These are phyloP conservation scores for Neurospora sp. DNA, from an alignment of 495 filamentous ascomycete species.

Conservation along the genomic window DNA sequence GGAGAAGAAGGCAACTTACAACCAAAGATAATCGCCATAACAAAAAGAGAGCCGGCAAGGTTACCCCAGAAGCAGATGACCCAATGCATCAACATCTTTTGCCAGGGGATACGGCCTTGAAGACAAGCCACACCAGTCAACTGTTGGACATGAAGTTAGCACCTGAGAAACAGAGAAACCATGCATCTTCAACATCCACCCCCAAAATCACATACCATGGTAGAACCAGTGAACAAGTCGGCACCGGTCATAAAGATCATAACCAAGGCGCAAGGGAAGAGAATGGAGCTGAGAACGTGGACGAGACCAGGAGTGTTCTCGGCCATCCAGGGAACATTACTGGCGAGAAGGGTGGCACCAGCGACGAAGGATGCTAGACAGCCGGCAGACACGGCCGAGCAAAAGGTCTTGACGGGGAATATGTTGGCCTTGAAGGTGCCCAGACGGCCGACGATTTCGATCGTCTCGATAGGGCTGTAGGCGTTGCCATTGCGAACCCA, in stretches of 20 bases:
- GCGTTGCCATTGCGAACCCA: conserved; percentile 6
- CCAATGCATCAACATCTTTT: conserved; percentile 45
- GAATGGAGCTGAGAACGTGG: conserved; percentile 41
- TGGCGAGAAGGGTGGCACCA: conserved; percentile 41
- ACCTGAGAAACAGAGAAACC: background rate
- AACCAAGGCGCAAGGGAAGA: conserved; percentile 50
- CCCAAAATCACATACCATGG: conserved; percentile 34
- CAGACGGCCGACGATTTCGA: conserved; percentile 33
- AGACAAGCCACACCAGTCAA: conserved; percentile 46
- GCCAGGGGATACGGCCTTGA: conserved; percentile 39
- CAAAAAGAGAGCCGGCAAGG: conserved; percentile 47
- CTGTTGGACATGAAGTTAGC: conserved; percentile 12
- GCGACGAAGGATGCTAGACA: conserved; percentile 44
- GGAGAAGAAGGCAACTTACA: conserved; percentile 27
- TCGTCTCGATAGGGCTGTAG: conserved; percentile 36
- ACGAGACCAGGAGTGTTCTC: conserved; percentile 52
- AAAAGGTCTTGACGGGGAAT: conserved; percentile 43
- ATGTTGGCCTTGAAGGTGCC: conserved; percentile 43
- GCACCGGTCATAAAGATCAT: conserved; percentile 51
- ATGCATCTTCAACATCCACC: background rate
- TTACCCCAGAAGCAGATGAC: conserved; percentile 50
- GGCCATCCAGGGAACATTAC: conserved; percentile 47
- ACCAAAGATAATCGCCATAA: conserved; percentile 48
- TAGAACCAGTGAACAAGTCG: conserved; percentile 50
- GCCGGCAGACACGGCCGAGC: conserved; percentile 44